These are phyloP conservation scores for Mycosphaerella arachidis DNA, from an alignment of 2,329 filamentous ascomycete genomes.

Conservation along the genomic window DNA sequence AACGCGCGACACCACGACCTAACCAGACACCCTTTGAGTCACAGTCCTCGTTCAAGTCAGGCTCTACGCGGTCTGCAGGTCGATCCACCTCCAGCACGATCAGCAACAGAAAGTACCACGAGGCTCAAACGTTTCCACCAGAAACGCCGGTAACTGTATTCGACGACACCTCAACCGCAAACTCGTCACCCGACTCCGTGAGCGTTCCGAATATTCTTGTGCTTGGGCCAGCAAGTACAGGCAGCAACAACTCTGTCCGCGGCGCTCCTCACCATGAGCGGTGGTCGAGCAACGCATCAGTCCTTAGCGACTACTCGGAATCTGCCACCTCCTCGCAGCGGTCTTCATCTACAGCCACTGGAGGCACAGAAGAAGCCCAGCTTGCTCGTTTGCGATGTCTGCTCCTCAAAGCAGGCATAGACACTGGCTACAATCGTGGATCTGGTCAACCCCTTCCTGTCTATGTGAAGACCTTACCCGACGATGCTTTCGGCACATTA, in stretches of 20 bases:
- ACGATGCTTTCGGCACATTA: constrained; percentile 71
- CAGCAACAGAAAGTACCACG: constrained; percentile 43
- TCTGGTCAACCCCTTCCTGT: constrained; percentile 56
- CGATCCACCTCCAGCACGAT: constrained; percentile 45
- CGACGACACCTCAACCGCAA: constrained; percentile 69
- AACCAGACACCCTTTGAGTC: constrained; percentile 68
- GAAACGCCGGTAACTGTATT: constrained; percentile 95
- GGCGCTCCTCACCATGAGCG: constrained; percentile 56
- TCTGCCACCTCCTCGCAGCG: constrained; percentile 52
- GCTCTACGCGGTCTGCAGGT: constrained; percentile 22
- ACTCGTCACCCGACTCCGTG: constrained; percentile 69
- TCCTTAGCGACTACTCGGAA: constrained; percentile 74
- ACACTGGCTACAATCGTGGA: constrained; percentile 70
- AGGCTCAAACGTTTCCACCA: constrained; percentile 51
- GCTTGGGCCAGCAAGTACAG: constrained; percentile 61
- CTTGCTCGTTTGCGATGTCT: constrained; percentile 73
- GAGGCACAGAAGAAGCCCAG: constrained; percentile 68
- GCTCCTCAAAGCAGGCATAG: constrained; percentile 78
- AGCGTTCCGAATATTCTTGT: constrained; percentile 84
- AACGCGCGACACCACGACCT: constrained; percentile 77
- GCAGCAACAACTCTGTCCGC: constrained; percentile 20
- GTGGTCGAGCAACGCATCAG: constrained; percentile 75
- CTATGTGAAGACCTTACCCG: constrained; percentile 71
- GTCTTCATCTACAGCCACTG: constrained; percentile 68
- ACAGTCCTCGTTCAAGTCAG: constrained; percentile 17